Evolutionary conservation across 208 protist species (phyloP).

Genomic region (Kentomonas sorsogonicus): DNA sequence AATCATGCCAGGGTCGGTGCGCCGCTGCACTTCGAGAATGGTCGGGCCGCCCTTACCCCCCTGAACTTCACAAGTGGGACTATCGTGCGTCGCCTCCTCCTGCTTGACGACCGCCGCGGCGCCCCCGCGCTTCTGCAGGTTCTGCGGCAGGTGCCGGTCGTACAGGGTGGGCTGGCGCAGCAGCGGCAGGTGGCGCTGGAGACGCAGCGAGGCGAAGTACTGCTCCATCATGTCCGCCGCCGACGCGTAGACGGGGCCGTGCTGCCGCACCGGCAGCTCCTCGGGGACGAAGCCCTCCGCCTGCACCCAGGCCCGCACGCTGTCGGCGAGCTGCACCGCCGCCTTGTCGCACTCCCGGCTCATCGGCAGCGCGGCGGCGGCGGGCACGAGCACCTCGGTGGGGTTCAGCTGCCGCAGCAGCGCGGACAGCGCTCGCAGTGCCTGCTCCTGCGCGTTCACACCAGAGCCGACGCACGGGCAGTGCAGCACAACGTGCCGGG

Average conservation of each 20-base stretch:
- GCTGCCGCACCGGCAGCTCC: constrained; percentile 8
- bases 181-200: constrained; percentile 28
- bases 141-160: constrained; percentile 43
- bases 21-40: too few relatives aligned
- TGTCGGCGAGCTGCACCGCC: constrained; percentile 8
- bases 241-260: background rate
- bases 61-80: too few relatives aligned
- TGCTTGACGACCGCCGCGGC: too few relatives aligned
- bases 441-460: constrained; percentile 4
- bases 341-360: background rate
- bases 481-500: constrained; percentile 54
- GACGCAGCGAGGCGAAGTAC: constrained; percentile 47
- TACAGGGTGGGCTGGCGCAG: constrained; percentile 41
- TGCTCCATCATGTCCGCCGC: constrained; percentile 31
- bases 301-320: constrained; percentile 38
- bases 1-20: constrained; percentile 55
- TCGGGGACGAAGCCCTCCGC: constrained; percentile 50
- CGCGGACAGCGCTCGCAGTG: constrained; percentile 30
- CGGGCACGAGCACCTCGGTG: constrained; percentile 64
- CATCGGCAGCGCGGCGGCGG: background rate
- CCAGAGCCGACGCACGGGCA: constrained; percentile 64
- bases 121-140: too few relatives aligned
- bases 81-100: too few relatives aligned
- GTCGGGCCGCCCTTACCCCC: too few relatives aligned
- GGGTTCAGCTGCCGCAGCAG: constrained; percentile 72